Conservation (phyloP, 345 rosid species). For the Eucalyptus erythrocorys region DNA sequence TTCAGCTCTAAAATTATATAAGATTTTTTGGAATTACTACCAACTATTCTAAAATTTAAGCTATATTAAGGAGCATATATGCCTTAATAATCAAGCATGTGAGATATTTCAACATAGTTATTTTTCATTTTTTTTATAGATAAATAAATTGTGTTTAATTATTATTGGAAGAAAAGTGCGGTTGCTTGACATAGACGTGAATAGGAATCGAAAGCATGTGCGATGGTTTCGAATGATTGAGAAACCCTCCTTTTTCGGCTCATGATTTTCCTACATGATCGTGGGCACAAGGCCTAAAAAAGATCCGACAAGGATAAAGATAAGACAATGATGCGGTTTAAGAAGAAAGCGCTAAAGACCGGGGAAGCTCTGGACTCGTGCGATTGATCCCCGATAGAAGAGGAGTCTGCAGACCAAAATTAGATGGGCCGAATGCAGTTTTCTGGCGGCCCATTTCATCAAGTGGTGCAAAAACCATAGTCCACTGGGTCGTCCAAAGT, state of each 20-base stretch:
- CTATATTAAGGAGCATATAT: not conserved
- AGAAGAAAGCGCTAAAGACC: not conserved
- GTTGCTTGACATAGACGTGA: not conserved
- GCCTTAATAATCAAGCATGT: not conserved
- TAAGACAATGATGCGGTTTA: not conserved
- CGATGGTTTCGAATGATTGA: not conserved
- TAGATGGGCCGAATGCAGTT: not conserved
- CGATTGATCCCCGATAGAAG: not conserved
- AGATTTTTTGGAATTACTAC: not conserved
- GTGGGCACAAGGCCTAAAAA: not conserved
- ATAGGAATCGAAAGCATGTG: not conserved
- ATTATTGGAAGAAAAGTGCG: not conserved
- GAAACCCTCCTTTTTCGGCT: not conserved
- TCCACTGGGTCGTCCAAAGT: not conserved
- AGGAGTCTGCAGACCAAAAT: not conserved
- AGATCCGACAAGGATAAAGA: not conserved
- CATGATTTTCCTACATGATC: not conserved
- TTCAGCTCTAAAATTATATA: too few species aligned
- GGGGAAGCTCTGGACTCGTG: not conserved
- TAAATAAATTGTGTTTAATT: not conserved
- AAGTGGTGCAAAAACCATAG: not conserved
- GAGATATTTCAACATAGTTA: not conserved
- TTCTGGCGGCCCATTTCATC: not conserved
- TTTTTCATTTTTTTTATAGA: not conserved
- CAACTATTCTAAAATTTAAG: too few species aligned